Conservation (phyloP, 1,139 yeast genomes). For the Hyphopichia pseudoburtonii region DNA sequence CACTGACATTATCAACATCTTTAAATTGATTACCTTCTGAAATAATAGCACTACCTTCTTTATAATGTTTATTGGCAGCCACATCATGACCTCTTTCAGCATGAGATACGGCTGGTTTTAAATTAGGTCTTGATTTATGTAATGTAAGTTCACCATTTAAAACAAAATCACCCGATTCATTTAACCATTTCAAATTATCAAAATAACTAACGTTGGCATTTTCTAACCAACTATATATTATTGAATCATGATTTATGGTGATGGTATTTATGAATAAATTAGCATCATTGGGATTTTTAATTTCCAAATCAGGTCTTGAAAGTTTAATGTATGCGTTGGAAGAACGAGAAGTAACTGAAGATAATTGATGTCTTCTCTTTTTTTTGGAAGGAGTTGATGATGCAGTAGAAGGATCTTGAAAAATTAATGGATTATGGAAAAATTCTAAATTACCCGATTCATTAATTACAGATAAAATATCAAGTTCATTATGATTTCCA, state of each 20-base stretch:
- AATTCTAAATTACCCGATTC: constrained; percentile 71
- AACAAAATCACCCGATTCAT: constrained; percentile 27
- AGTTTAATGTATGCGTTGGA: constrained; percentile 43
- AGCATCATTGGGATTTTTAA: constrained; percentile 31
- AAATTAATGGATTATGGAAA: constrained; percentile 52
- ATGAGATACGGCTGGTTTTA: constrained; percentile 39
- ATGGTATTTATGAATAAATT: constrained; percentile 43
- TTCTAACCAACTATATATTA: constrained; percentile 71
- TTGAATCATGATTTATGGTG: constrained; percentile 34
- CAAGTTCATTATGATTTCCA: constrained; percentile 32
- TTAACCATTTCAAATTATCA: constrained; percentile 58
- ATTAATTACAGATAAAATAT: constrained; percentile 55
- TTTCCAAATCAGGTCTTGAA: constrained; percentile 43
- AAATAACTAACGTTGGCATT: constrained; percentile 64
- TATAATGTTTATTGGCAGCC: constrained; percentile 69
- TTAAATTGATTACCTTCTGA: constrained; percentile 64
- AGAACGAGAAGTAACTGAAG: constrained; percentile 47
- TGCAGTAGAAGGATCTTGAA: constrained; percentile 15
- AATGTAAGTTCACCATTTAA: constrained; percentile 29
- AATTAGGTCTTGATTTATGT: constrained; percentile 38
- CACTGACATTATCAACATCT: constrained; percentile 49
- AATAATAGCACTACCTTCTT: constrained; percentile 66
- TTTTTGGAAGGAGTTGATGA: constrained; percentile 24
- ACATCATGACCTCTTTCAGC: constrained; percentile 60
- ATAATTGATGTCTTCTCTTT: constrained; percentile 34